Evolutionary conservation across 176 grass and related monocot species (phyloP).

Genomic region (Aechmea fasciata): DNA sequence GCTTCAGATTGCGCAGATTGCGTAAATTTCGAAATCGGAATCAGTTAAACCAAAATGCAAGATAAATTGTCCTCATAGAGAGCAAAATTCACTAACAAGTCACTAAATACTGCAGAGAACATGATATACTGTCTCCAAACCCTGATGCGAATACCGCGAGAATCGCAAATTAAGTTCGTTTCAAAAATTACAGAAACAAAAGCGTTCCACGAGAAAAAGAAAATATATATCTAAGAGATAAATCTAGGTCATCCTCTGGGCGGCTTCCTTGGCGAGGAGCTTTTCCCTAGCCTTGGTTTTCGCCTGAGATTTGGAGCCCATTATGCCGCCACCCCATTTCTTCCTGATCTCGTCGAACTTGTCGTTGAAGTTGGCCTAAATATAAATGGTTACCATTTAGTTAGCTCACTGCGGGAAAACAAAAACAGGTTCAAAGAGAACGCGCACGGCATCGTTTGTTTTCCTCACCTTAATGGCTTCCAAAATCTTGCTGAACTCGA

Average conservation of each 20-base stretch:
- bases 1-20: no score
- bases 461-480: conserved; percentile 35
- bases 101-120: neutral
- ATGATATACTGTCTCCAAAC: neutral
- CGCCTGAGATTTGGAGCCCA: conserved; percentile 35
- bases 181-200: neutral
- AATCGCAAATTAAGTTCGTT: neutral
- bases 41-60: neutral
- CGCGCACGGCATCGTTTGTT: neutral
- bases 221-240: neutral
- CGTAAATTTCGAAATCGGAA: no score
- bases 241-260: conserved; percentile 30
- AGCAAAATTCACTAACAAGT: neutral
- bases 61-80: neutral
- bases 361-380: conserved; percentile 34
- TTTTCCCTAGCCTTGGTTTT: conserved; percentile 27
- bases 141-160: neutral
- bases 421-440: neutral
- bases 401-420: neutral
- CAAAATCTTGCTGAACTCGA: conserved; percentile 40
- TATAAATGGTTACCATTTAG: neutral
- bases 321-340: conserved; percentile 35
- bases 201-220: neutral
- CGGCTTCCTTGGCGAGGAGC: conserved; percentile 24
- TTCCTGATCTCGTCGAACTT: conserved; percentile 31